phyloP scores from a whole-genome alignment of 2,329 filamentous ascomycete genomes.

The Colletotrichum truncatum region DNA sequence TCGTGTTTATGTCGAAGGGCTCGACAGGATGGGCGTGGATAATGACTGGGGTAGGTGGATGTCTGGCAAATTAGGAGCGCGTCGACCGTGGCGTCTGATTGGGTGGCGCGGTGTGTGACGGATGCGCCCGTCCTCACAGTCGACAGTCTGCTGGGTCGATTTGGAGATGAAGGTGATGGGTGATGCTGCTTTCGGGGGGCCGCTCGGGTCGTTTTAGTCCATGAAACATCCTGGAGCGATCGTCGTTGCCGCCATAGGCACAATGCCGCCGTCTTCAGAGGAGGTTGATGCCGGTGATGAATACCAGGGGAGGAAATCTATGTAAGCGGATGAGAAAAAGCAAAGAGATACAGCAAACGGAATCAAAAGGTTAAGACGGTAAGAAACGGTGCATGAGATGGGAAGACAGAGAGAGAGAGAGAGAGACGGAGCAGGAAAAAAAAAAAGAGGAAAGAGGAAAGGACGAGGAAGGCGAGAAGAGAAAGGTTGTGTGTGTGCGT shows the following conservation, averaged over 20 bases:
- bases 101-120: slow-evolving; percentile 26
- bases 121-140: slow-evolving; percentile 24
- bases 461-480: neutral
- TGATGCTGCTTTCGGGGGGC: slow-evolving; percentile 6
- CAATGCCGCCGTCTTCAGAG: neutral
- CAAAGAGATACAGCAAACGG: neutral
- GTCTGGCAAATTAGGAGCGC: slow-evolving; percentile 27
- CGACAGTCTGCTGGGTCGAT: slow-evolving; percentile 12
- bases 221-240: slow-evolving; percentile 18
- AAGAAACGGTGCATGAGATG: no score
- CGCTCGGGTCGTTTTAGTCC: slow-evolving; percentile 3
- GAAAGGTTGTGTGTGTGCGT: no score
- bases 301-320: neutral
- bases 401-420: neutral
- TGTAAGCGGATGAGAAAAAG: neutral
- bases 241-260: neutral
- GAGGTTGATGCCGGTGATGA: neutral
- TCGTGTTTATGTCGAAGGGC: slow-evolving; percentile 13
- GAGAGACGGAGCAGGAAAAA: neutral
- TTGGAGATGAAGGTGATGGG: slow-evolving; percentile 1
- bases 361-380: no score
- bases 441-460: neutral
- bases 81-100: slow-evolving; percentile 12
- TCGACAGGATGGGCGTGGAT: neutral
- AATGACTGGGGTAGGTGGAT: slow-evolving; percentile 11